Conservation (phyloP, 768 basidiomycete genomes). For the Lentinula edodes region DNA sequence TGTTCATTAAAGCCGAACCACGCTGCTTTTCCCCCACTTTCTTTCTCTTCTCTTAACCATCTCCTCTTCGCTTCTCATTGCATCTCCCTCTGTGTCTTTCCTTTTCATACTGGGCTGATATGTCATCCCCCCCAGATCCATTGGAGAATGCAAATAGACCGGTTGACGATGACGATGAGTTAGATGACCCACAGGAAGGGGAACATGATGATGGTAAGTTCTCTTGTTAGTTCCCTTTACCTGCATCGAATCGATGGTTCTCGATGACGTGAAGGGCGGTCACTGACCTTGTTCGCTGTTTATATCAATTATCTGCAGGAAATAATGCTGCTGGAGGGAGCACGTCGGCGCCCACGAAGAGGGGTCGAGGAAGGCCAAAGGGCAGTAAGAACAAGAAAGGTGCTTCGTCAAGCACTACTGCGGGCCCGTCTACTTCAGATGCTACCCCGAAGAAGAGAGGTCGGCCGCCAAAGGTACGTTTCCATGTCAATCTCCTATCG, state of each 20-base stretch:
- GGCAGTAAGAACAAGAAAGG: conserved; percentile 74
- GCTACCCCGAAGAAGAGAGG: conserved; percentile 48
- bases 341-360: conserved; percentile 45
- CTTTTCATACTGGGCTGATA: conserved; percentile 26
- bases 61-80: conserved; percentile 8
- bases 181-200: conserved; percentile 25
- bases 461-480: conserved; percentile 59
- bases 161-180: conserved; percentile 29
- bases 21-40: conserved; percentile 60
- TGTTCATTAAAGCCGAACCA: conserved; percentile 74
- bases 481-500: conserved; percentile 14
- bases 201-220: conserved; percentile 23
- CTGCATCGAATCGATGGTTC: conserved; percentile 12
- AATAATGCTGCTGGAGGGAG: conserved; percentile 25
- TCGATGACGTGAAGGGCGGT: conserved; percentile 14
- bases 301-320: conserved; percentile 24
- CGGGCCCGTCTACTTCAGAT: conserved; percentile 28
- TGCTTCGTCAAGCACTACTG: conserved; percentile 23
- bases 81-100: conserved; percentile 15
- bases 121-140: conserved; percentile 39
- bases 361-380: conserved; percentile 84
- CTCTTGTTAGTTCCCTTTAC: conserved; percentile 10
- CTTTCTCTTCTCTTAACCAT: conserved; percentile 22
- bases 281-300: conserved; percentile 19
- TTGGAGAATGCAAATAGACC: conserved; percentile 29